Evolutionary conservation across 495 filamentous ascomycete species (phyloP).

Genomic region (Aspergillus incahuasiensis): DNA sequence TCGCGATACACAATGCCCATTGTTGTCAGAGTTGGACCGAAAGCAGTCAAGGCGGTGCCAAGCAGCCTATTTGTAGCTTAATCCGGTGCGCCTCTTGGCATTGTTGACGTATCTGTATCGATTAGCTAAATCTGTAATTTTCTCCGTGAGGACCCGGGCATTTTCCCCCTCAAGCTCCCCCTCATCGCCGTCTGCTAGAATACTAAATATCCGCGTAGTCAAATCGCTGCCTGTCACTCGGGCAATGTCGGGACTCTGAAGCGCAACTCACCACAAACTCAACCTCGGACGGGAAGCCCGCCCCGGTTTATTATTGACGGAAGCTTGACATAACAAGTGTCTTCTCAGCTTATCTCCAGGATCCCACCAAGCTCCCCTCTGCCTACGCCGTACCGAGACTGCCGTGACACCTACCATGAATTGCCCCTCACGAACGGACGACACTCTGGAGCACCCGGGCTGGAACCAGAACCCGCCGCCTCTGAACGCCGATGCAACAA

Average conservation of each 20-base stretch:
- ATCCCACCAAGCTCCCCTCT: background rate
- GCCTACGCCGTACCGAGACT: background rate
- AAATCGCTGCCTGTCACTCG: background rate
- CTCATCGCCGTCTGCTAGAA: background rate
- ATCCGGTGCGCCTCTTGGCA: background rate
- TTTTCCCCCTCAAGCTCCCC: background rate
- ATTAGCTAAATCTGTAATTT: background rate
- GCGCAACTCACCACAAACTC: background rate
- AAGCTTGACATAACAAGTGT: slow-evolving; percentile 8
- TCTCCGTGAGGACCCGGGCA: background rate
- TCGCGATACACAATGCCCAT: background rate
- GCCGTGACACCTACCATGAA: background rate
- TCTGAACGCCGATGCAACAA: slow-evolving; percentile 55
- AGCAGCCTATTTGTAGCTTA: slow-evolving; percentile 6
- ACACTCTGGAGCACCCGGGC: slow-evolving; percentile 30
- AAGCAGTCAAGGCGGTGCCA: background rate
- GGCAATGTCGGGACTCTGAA: background rate
- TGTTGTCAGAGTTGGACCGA: background rate
- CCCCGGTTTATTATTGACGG: background rate
- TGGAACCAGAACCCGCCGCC: slow-evolving; percentile 55
- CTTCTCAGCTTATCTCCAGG: background rate
- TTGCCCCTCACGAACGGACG: slow-evolving; percentile 59
- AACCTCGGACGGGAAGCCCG: background rate
- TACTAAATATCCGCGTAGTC: background rate
- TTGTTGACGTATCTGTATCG: background rate